Percentiles rank a stretch among this genome's conserved stretches.
Evolutionary conservation across 148 eudicot genomes (phyloP).

Genomic region (Beta vulgaris): DNA sequence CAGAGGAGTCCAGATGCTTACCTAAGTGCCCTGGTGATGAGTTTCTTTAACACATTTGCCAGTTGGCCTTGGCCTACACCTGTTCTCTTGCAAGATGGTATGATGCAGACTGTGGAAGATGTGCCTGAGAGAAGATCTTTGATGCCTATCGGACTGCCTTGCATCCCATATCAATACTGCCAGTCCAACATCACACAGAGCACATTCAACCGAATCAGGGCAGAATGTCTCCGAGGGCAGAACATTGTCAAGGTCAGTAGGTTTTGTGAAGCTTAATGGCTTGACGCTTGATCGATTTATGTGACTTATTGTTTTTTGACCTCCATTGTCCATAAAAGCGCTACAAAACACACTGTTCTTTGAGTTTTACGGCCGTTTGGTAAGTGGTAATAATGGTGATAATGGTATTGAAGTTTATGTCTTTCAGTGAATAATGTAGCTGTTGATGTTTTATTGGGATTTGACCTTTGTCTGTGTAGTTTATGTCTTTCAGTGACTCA

Average conservation of each 20-base stretch:
- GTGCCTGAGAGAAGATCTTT: conserved; percentile 17
- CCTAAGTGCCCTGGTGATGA: conserved; percentile 35
- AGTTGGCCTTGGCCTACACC: conserved; percentile 64
- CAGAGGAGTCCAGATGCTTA: conserved; percentile 44
- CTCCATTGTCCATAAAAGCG: no score
- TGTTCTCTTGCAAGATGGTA: conserved; percentile 40
- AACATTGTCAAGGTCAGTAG: conserved; percentile 33
- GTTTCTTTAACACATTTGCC: conserved; percentile 47
- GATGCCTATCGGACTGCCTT: conserved; percentile 57
- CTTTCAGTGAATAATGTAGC: no score
- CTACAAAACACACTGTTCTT: no score
- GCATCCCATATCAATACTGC: conserved; percentile 43
- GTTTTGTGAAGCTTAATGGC: no score
- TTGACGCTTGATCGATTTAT: no score
- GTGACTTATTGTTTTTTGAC: no score
- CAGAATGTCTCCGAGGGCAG: conserved; percentile 45
- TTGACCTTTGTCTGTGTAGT: not conserved
- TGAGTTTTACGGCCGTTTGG: no score
- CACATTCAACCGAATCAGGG: conserved; percentile 43
- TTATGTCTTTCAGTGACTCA: not conserved
- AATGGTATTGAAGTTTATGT: no score
- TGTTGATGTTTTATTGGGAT: not conserved
- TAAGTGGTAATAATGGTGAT: no score
- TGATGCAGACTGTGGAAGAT: conserved; percentile 8
- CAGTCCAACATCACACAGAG: conserved; percentile 53